These are phyloP conservation scores for Tripterygium wilfordii DNA, from an alignment of 177 flowering plant genomes.

Conservation along the genomic window DNA sequence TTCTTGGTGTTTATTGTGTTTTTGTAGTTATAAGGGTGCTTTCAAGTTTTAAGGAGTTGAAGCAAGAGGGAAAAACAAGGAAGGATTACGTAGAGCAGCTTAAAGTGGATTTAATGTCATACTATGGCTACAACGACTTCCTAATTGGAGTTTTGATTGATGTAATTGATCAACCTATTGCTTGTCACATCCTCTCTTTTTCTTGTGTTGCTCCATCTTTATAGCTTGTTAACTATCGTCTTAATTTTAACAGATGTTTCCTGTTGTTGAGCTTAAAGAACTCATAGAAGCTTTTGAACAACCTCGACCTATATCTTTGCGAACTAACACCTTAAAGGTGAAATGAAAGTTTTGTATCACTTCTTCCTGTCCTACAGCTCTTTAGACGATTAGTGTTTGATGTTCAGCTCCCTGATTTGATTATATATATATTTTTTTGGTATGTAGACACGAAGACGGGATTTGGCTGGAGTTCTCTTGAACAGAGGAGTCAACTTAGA, in stretches of 20 bases:
- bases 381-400: neutral
- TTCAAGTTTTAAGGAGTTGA: conserved; percentile 71
- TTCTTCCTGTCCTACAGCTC: neutral
- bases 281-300: conserved; percentile 95
- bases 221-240: neutral
- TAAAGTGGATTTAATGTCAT: conserved; percentile 63
- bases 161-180: conserved; percentile 28
- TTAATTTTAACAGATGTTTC: conserved; percentile 64
- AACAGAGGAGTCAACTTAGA: conserved; percentile 94
- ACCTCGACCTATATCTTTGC: conserved; percentile 75
- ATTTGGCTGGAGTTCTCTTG: conserved; percentile 80
- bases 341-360: neutral
- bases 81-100: conserved; percentile 82
- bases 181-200: neutral
- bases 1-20: neutral
- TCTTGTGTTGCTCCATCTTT: neutral
- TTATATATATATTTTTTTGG: neutral
- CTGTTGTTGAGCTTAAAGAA: conserved; percentile 76
- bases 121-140: conserved; percentile 94
- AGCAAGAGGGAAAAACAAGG: conserved; percentile 58
- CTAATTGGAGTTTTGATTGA: conserved; percentile 71
- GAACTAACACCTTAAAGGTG: conserved; percentile 94
- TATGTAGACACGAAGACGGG: conserved; percentile 80
- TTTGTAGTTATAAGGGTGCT: conserved; percentile 71
- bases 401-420: neutral